Conservation (phyloP, 2,329 filamentous ascomycete species). For the Alternaria gansuensis region DNA sequence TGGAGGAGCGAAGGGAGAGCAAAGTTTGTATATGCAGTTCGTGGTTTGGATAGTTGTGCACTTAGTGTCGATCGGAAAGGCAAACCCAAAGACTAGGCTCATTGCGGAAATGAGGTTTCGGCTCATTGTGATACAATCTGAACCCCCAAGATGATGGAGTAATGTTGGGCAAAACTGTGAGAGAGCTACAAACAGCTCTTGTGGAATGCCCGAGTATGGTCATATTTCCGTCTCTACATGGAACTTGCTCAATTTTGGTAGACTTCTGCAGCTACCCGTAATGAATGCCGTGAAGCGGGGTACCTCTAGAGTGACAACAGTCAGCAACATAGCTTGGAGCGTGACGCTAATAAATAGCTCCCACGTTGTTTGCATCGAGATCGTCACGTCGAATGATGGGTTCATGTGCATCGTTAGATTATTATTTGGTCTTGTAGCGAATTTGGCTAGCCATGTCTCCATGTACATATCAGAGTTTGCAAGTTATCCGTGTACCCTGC, state of each 20-base stretch:
- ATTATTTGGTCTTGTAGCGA: not conserved
- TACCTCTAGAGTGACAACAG: not conserved
- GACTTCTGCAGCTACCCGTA: slow-evolving; percentile 7
- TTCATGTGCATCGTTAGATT: slow-evolving; percentile 1
- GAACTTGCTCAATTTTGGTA: not conserved
- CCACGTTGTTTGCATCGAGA: slow-evolving; percentile 1
- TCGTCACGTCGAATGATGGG: not conserved
- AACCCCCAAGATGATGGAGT: slow-evolving; percentile 2
- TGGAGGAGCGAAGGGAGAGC: not conserved
- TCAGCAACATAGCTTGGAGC: not conserved
- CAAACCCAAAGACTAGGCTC: not conserved
- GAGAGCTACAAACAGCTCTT: not conserved
- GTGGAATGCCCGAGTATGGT: not conserved
- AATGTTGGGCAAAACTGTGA: not conserved
- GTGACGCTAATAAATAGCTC: slow-evolving; percentile 2
- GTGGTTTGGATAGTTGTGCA: not conserved
- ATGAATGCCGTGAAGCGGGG: slow-evolving; percentile 1
- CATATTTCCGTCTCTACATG: not conserved
- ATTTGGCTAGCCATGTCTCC: not conserved
- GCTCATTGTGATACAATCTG: not conserved
- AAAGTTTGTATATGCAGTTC: not conserved
- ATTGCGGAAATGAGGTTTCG: not conserved
- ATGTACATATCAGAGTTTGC: not conserved
- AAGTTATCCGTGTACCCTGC: slow-evolving; percentile 1
- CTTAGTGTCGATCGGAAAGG: not conserved